A percentile compares a stretch with the other conserved stretches of the same genome.
phyloP scores from a whole-genome alignment of 1,139 yeast species.

The Geotrichum siamense region DNA sequence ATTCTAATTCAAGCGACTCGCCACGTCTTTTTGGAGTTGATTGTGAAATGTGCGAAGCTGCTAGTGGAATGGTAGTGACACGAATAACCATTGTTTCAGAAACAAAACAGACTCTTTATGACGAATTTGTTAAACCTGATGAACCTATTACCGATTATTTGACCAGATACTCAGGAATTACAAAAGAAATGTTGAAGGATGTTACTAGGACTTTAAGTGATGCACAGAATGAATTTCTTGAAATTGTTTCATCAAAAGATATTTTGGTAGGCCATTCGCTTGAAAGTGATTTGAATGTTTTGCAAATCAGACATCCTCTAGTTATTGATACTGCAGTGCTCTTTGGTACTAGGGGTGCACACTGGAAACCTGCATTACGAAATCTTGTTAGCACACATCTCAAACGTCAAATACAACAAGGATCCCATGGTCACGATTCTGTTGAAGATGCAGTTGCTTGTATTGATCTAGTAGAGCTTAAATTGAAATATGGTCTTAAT shows the following conservation, averaged over 20 bases:
- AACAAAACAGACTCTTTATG: slow-evolving; percentile 53
- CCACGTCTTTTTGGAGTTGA: slow-evolving; percentile 72
- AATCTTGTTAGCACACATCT: slow-evolving; percentile 56
- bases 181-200: slow-evolving; percentile 52
- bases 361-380: slow-evolving; percentile 68
- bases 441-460: slow-evolving; percentile 81
- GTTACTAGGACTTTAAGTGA: slow-evolving; percentile 63
- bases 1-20: slow-evolving; percentile 33
- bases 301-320: slow-evolving; percentile 63
- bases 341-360: slow-evolving; percentile 64
- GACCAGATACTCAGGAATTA: slow-evolving; percentile 81
- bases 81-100: slow-evolving; percentile 69
- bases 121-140: slow-evolving; percentile 69
- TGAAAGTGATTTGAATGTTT: slow-evolving; percentile 80
- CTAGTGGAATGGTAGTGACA: slow-evolving; percentile 58
- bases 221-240: slow-evolving; percentile 51
- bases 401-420: slow-evolving; percentile 55
- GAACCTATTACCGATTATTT: slow-evolving; percentile 69
- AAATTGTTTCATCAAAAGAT: slow-evolving; percentile 54
- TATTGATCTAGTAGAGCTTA: slow-evolving; percentile 63
- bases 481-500: slow-evolving; percentile 55
- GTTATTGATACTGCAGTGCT: slow-evolving; percentile 81
- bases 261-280: slow-evolving; percentile 87
- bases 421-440: slow-evolving; percentile 69
- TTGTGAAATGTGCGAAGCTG: slow-evolving; percentile 84